Base-by-base conservation (phyloP, 805 yeast genomes). In the Yamadazyma akitaensis region DNA sequence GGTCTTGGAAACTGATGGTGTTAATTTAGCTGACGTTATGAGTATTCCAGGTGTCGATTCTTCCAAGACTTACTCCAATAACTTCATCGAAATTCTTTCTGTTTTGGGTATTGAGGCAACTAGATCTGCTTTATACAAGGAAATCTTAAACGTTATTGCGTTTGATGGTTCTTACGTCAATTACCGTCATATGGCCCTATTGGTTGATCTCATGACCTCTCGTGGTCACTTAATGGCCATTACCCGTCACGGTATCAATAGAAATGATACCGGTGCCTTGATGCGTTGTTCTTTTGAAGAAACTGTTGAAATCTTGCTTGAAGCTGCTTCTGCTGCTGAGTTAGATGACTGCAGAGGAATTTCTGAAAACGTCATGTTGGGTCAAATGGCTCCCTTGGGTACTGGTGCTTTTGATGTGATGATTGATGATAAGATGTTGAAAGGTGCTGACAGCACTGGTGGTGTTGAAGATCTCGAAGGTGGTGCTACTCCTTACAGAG, bases 211-310 rank as follows among this genome's bases (percentile, higher is more conserved):
- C 33, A 94, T 94, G 99, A 94, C 99, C 2, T 88, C 96, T 34
- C 85, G 96, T 63, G 99, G 99, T 61, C 96, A 92, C 63, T 77
- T 94, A 68, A 92, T 95, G 88, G 98, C 99, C 35, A 91, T 94
- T 60, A 92, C 98, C 37, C 95, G 99, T 80, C 99, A 94, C 64
- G 99, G 99, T 80, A 92, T 94, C 70, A 94, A 94, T 70, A 85
- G 99, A 72, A 87, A 96, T 33, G 97, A 94, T 56, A 94, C 99
- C 26, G 99, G 99, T 71, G 99, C 99, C 2, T 78, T 94, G 63
- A 94, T 94, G 99, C 83, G 99, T 71, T 94, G 97, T 75, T 92
- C 99, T 37, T 94, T 94, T 75, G 99, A 94, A 72, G 99, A 94
- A 69, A 94, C 99, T 7, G 99, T 94, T 36, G 99, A 94, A 72